These are phyloP conservation scores for Hemisphaericaspora subhashii DNA, from an alignment of 1,139 yeast species.

Conservation along the genomic window DNA sequence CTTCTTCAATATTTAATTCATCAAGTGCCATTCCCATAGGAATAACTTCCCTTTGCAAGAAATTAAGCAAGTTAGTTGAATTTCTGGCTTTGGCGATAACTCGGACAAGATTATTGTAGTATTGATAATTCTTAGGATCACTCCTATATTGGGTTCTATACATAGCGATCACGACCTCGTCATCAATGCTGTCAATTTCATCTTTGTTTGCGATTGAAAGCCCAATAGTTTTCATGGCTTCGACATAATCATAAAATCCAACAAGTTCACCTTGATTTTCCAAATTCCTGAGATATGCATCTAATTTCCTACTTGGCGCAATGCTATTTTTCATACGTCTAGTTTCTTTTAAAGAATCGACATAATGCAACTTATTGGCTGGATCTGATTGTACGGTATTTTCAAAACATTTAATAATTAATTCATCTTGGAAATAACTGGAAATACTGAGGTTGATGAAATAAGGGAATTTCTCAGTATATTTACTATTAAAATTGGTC, in stretches of 20 bases:
- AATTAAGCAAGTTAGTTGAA: conserved; percentile 43
- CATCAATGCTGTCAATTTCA: conserved; percentile 33
- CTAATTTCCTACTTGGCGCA: conserved; percentile 20
- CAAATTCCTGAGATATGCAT: conserved; percentile 53
- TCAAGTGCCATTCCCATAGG: conserved; percentile 59
- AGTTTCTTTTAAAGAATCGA: conserved; percentile 53
- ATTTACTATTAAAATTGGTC: conserved; percentile 12
- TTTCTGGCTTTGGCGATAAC: conserved; percentile 47
- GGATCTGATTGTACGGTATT: conserved; percentile 55
- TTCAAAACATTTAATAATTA: conserved; percentile 63
- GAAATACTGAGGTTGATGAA: conserved; percentile 59
- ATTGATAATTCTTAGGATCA: conserved; percentile 37
- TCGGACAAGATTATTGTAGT: conserved; percentile 37
- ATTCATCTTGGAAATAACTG: conserved; percentile 59
- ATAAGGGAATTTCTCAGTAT: conserved; percentile 24
- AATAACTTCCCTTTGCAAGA: conserved; percentile 54
- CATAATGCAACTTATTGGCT: conserved; percentile 55
- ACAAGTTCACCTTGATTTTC: conserved; percentile 53
- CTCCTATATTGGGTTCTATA: conserved; percentile 40
- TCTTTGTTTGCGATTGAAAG: conserved; percentile 30
- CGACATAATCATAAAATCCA: conserved; percentile 60
- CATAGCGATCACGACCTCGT: conserved; percentile 44
- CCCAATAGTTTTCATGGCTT: conserved; percentile 56
- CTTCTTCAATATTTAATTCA: conserved; percentile 58
- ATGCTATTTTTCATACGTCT: conserved; percentile 9